Base-by-base conservation (phyloP, 2,329 filamentous ascomycete genomes). In the Orbilia brochopaga region DNA sequence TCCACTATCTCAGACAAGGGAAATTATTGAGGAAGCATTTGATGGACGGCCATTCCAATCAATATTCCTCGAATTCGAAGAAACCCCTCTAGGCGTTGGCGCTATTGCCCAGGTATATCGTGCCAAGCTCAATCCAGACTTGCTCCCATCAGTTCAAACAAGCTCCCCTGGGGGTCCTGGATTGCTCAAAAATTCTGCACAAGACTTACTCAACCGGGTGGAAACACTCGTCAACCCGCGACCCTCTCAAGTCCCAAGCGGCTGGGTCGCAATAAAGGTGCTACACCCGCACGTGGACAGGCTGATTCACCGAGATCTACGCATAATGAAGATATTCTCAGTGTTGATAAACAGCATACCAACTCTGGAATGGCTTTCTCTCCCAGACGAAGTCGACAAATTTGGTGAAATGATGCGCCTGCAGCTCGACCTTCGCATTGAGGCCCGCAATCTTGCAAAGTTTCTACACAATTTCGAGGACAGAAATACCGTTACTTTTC, bases 351-450 rank as follows among this genome's bases (percentile, higher is more conserved):
- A 97, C 79, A 81, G 85, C 1, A 89, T 99, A 32, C 94, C 94
- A 0, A 96, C 92, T 0, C 94, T 99, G 78, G 91, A 97, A 80
- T 99, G 94, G 94, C 84, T 99, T 4, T 97, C 93, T 0, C 86
- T 99, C 7, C 94, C 94, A 0, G 93, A 97, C 75, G 94, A 99
- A 79, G 94, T 97, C 1, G 81, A 84, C 13, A 92, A 97, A 77
- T 99, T 99, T 78, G 93, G 92, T 23, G 90, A 95, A 78, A 99
- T 99, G 94, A 99, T 99, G 94, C 89, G 89, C 77, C 83, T 97
- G n/a, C 94, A 99, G 79, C 83, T 99, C 1, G 94, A 99, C 79
- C 84, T 99, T 37, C 89, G 94, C 58, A 97, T 97, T 72, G 94
- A 99, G 79, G 89, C 92, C 1, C 89, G 92, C 40, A 99, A 99